Percentiles rank a stretch among this genome's conserved stretches.
Evolutionary conservation across 768 basidiomycete species (phyloP).

Genomic region (Calvatia gigantea): DNA sequence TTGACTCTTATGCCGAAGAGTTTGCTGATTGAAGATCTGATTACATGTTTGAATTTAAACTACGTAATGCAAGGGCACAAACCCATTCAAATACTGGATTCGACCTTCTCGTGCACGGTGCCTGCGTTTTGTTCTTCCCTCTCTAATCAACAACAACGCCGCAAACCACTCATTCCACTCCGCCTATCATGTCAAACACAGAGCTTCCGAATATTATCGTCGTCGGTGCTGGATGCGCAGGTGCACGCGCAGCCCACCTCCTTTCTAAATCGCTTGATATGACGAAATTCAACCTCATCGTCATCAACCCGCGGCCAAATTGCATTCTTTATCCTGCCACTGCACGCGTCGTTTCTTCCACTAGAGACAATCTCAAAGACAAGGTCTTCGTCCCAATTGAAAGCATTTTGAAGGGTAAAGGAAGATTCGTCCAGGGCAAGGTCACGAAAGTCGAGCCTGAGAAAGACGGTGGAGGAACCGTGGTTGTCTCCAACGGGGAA

Average conservation of each 20-base stretch:
- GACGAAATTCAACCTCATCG: conserved; percentile 39
- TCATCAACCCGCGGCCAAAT: conserved; percentile 46
- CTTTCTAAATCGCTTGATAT: conserved; percentile 47
- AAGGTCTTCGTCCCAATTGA: conserved; percentile 40
- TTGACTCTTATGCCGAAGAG: too few relatives aligned
- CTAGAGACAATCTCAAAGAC: conserved; percentile 28
- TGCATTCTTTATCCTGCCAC: conserved; percentile 41
- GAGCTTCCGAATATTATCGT: conserved; percentile 37
- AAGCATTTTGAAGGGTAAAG: conserved; percentile 43
- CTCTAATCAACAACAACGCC: too few relatives aligned
- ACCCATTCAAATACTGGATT: too few relatives aligned
- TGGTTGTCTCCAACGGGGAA: conserved; percentile 44
- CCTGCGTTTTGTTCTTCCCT: too few relatives aligned
- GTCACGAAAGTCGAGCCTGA: conserved; percentile 22
- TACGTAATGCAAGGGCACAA: too few relatives aligned
- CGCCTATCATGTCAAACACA: conserved; percentile 9
- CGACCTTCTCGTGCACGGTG: too few relatives aligned
- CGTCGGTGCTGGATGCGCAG: conserved; percentile 51
- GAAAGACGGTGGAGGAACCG: conserved; percentile 27
- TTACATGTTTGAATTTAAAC: too few relatives aligned
- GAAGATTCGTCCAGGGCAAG: conserved; percentile 33
- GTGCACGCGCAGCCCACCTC: conserved; percentile 33
- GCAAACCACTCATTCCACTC: too few relatives aligned
- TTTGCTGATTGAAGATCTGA: too few relatives aligned
- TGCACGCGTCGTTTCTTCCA: conserved; percentile 44